Evolutionary conservation across 495 filamentous ascomycete genomes (phyloP).

Genomic region (Penicillium fimorum): DNA sequence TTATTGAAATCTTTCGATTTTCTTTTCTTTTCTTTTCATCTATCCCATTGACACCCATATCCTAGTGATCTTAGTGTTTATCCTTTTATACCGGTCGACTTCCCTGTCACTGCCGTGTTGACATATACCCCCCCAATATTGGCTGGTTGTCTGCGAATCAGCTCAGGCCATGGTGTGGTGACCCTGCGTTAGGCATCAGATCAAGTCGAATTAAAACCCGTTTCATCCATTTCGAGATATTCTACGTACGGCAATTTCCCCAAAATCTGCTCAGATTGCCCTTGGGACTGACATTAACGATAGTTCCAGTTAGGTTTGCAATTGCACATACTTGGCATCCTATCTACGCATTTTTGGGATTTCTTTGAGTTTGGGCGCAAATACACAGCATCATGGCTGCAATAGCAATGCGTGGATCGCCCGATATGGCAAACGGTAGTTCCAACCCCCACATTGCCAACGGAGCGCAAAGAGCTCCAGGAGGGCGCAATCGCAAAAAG

Average conservation of each 20-base stretch:
- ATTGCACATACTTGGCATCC: slow-evolving; percentile 3
- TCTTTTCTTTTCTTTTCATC: not conserved
- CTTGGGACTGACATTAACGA: not conserved
- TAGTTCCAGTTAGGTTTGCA: slow-evolving; percentile 16
- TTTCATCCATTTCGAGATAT: not conserved
- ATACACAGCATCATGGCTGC: slow-evolving; percentile 18
- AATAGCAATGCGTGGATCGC: slow-evolving; percentile 19
- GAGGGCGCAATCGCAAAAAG: slow-evolving; percentile 16
- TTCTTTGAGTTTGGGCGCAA: not conserved
- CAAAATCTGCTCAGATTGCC: not conserved
- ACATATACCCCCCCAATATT: slow-evolving; percentile 6
- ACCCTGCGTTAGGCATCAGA: slow-evolving; percentile 24
- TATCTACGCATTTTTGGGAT: not conserved
- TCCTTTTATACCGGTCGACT: not conserved
- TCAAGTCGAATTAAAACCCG: slow-evolving; percentile 19
- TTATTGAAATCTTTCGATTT: not conserved
- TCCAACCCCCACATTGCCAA: slow-evolving; percentile 11
- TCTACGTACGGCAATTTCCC: not conserved
- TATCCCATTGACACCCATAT: not conserved
- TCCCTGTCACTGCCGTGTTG: slow-evolving; percentile 12
- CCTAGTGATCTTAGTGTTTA: not conserved
- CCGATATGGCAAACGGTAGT: slow-evolving; percentile 25
- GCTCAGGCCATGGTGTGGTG: slow-evolving; percentile 21
- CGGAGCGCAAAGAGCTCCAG: slow-evolving; percentile 10
- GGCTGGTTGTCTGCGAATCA: slow-evolving; percentile 2